Base-by-base conservation (phyloP, 306 rosid species). In the Vicia sativa region DNA sequence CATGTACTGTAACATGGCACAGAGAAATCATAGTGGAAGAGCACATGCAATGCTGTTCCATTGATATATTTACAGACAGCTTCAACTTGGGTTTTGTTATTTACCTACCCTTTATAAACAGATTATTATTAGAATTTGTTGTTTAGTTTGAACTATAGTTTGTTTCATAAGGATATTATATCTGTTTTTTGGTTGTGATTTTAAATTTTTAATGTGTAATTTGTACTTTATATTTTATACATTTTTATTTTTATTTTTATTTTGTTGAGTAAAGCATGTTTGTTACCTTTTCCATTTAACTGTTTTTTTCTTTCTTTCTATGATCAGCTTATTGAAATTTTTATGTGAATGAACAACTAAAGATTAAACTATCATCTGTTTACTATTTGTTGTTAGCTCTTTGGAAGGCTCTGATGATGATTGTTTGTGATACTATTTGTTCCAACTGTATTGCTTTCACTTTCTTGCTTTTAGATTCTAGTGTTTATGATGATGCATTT, bases 1-100 rank as follows among this genome's bases (percentile, higher is more conserved):
- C 71, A 72, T 78, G 78, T 65, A 44, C n/a, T 19, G 48, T 65
- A 72, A 72, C 70, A 78, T 72, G 78, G 63, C 70, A 67, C 78
- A 28, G 34, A 34, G 38, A 34, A 38, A 19, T 61, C 42, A 34
- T 60, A 23, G 52, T 61, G 59, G 67, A 62, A 21, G 67, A 48
- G 54, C 82, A 78, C 82, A 67, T 72, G 81, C 64, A 23, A 72
- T 63, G 5, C 13, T 45, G 26, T 62, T 21, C 18, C 7, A 34
- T 70, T 53, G 18, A n/a, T 46, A 48, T 43, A 6, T 44, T 55
- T 77, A 38, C 11, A 58, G 58, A 58, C 65, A 77, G 62, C 58
- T 65, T 71, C 70, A 48, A 29, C 65, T 38, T 77, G 68, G 56
- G 64, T 65, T 41, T 62, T 77, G 50, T 71, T 45, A 62, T 71